phyloP scores from a whole-genome alignment of 345 rosid genomes.

The Hibiscus trionum region DNA sequence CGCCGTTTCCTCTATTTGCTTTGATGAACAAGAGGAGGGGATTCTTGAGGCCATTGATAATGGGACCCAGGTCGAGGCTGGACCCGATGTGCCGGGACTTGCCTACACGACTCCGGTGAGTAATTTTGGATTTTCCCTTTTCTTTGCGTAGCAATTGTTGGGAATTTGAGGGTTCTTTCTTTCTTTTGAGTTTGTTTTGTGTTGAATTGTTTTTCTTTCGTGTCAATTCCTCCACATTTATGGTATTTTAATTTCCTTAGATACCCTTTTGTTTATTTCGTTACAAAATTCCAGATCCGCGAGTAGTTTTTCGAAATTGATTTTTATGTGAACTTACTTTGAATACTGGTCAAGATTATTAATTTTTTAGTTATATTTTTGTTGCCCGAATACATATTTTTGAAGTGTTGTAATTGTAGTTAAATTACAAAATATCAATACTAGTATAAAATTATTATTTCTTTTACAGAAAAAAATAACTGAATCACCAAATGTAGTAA shows the following conservation, averaged over 20 bases:
- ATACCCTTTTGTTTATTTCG: background rate
- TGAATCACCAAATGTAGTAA: background rate
- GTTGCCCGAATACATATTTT: background rate
- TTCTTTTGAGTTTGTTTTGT: slow-evolving; percentile 3
- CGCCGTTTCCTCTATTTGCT: slow-evolving; percentile 65
- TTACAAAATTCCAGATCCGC: background rate
- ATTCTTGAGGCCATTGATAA: slow-evolving; percentile 1
- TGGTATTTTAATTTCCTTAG: background rate
- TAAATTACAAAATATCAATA: background rate
- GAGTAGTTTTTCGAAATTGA: background rate
- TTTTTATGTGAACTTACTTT: background rate
- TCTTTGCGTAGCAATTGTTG: slow-evolving; percentile 10
- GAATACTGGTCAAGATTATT: background rate
- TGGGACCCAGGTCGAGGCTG: slow-evolving; percentile 14
- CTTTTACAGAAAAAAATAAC: background rate
- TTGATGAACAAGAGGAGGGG: slow-evolving; percentile 21
- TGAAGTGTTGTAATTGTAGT: background rate
- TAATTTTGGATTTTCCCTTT: slow-evolving; percentile 11
- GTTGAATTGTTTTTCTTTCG: background rate
- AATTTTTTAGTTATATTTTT: background rate
- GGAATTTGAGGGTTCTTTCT: slow-evolving; percentile 11
- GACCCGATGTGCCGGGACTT: slow-evolving; percentile 17
- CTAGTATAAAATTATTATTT: background rate
- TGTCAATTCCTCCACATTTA: background rate
- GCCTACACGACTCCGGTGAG: slow-evolving; percentile 32